Conservation (phyloP, 371 early-diverging fungal species). For the Dichotomocladium elegans region DNA sequence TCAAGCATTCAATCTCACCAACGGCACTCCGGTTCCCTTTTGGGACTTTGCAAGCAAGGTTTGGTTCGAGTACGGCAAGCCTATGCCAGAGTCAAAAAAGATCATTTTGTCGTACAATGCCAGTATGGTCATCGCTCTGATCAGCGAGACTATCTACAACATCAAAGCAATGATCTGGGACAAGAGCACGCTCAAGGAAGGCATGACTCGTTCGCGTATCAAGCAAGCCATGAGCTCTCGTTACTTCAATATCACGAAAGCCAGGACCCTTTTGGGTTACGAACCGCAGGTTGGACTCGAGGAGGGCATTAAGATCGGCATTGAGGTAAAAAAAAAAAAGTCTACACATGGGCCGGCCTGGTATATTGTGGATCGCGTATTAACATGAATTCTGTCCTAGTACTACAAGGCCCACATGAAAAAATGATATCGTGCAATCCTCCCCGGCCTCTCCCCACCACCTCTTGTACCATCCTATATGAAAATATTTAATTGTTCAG, state of each 20-base stretch:
- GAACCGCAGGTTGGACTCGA: constrained; percentile 68
- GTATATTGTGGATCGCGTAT: neutral
- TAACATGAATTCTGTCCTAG: too few relatives aligned
- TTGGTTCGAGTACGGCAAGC: constrained; percentile 56
- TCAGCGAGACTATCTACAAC: constrained; percentile 46
- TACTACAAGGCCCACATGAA: neutral
- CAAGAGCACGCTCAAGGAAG: constrained; percentile 45
- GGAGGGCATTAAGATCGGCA: constrained; percentile 61
- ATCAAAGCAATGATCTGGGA: constrained; percentile 45
- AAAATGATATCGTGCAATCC: too few relatives aligned
- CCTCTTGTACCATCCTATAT: too few relatives aligned
- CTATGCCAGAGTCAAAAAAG: constrained; percentile 41
- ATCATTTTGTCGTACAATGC: constrained; percentile 42
- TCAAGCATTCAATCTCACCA: constrained; percentile 88
- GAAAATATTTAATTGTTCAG: too few relatives aligned
- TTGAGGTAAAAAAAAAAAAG: constrained; percentile 25
- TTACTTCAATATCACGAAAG: constrained; percentile 79
- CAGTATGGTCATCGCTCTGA: constrained; percentile 48
- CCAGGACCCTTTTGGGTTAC: constrained; percentile 74
- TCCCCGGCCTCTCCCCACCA: too few relatives aligned
- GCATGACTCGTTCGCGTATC: constrained; percentile 62
- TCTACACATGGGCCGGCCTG: neutral
- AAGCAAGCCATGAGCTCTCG: constrained; percentile 73
- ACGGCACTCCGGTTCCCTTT: constrained; percentile 90
- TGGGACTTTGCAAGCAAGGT: constrained; percentile 81